Evolutionary conservation across 805 yeast genomes (phyloP).

Genomic region (Lachancea thermotolerans): DNA sequence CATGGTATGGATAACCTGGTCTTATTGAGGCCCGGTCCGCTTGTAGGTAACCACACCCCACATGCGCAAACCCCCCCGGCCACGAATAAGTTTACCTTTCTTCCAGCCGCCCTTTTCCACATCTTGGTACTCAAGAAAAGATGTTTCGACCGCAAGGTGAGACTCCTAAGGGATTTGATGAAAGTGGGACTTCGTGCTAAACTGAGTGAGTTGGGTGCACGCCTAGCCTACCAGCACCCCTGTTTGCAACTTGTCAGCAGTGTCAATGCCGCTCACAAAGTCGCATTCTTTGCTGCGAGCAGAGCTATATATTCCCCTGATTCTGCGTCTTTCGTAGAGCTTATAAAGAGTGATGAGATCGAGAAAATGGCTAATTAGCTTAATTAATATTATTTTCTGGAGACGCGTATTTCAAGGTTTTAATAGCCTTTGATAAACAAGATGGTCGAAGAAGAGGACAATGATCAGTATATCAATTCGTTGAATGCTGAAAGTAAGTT

Average conservation of each 20-base stretch:
- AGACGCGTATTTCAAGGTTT: too few relatives aligned
- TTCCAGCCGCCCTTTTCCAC: background rate
- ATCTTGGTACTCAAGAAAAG: slow-evolving; percentile 10
- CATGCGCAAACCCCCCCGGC: background rate
- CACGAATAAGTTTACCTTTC: background rate
- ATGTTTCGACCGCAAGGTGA: slow-evolving; percentile 11
- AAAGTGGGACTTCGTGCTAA: slow-evolving; percentile 14
- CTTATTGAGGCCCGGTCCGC: slow-evolving; percentile 26
- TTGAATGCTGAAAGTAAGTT: too few relatives aligned
- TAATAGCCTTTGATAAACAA: background rate
- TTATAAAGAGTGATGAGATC: slow-evolving; percentile 19
- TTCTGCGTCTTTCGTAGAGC: slow-evolving; percentile 9
- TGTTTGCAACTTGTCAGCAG: slow-evolving; percentile 21
- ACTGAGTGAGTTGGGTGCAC: slow-evolving; percentile 17
- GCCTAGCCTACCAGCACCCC: slow-evolving; percentile 16
- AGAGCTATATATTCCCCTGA: slow-evolving; percentile 11
- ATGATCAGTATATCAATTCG: too few relatives aligned
- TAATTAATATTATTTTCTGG: slow-evolving; percentile 1
- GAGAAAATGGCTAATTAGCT: slow-evolving; percentile 7
- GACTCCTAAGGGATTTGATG: slow-evolving; percentile 9
- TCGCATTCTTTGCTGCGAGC: slow-evolving; percentile 13
- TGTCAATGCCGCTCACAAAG: slow-evolving; percentile 21
- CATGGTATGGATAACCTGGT: slow-evolving; percentile 11
- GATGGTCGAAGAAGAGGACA: background rate
- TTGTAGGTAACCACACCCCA: slow-evolving; percentile 19